A percentile compares a stretch with the other conserved stretches of the same genome.
phyloP scores from a whole-genome alignment of 169 alveolate genomes.

The Cyclospora cayetanensis region DNA sequence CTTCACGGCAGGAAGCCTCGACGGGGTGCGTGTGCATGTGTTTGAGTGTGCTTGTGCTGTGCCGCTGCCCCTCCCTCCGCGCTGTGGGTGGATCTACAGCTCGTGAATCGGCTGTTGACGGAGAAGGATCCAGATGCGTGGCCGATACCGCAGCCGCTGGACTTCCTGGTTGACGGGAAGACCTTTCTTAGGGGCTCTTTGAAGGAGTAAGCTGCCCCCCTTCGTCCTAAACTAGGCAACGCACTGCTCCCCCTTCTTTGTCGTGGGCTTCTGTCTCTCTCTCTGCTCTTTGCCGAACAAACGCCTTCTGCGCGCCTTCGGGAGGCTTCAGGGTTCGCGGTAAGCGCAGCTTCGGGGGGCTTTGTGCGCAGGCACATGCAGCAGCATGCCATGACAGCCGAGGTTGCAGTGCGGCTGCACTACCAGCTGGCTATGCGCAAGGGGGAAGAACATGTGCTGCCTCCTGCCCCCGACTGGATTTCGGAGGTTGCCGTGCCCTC shows the following conservation, averaged over 20 bases:
- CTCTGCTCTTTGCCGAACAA: too few species aligned
- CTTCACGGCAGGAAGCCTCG: too few species aligned
- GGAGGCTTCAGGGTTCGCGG: too few species aligned
- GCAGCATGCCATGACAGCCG: conserved; percentile 37
- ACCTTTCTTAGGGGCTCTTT: conserved; percentile 27
- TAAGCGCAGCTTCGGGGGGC: neutral
- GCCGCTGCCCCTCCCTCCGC: neutral
- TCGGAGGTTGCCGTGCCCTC: neutral
- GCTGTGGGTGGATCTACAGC: conserved; percentile 9
- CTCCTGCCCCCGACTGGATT: conserved; percentile 54
- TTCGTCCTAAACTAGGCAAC: too few species aligned
- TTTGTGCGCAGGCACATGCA: conserved; percentile 49
- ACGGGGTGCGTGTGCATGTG: too few species aligned
- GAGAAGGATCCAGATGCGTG: neutral
- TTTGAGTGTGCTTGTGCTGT: neutral
- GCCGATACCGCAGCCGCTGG: conserved; percentile 53
- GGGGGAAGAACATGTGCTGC: conserved; percentile 6
- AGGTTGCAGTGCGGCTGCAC: conserved; percentile 44
- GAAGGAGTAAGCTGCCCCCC: conserved; percentile 22
- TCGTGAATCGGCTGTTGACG: conserved; percentile 4
- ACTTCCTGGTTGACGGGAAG: conserved; percentile 39
- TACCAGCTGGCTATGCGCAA: conserved; percentile 36
- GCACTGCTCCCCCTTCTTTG: too few species aligned
- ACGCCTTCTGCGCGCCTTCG: too few species aligned
- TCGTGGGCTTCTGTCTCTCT: too few species aligned